Evolutionary conservation across 202 grass and related monocot genomes (phyloP).

Genomic region (Eragrostis tef): DNA sequence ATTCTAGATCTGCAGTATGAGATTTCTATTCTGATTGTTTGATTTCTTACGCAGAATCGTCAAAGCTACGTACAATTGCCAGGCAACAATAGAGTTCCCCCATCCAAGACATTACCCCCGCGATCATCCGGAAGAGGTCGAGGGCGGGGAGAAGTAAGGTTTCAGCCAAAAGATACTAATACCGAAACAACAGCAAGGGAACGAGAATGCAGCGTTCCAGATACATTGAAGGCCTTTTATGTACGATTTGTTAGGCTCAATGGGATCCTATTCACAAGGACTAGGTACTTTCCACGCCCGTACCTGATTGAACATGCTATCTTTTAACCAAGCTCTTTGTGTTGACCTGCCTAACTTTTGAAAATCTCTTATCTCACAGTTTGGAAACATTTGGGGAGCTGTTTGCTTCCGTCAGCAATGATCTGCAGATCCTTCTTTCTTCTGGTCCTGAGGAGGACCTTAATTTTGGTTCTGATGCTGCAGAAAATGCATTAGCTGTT

Average conservation of each 20-base stretch:
- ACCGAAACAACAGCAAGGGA: constrained; percentile 47
- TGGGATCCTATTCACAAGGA: constrained; percentile 81
- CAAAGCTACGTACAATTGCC: constrained; percentile 58
- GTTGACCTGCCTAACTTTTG: not conserved
- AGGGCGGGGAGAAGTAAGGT: constrained; percentile 57
- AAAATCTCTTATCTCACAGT: constrained; percentile 52
- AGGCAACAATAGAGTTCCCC: constrained; percentile 52
- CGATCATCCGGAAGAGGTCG: constrained; percentile 58
- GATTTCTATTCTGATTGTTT: constrained; percentile 9
- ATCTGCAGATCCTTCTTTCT: constrained; percentile 75
- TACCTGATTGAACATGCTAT: not conserved
- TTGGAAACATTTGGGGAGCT: constrained; percentile 83
- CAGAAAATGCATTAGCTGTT: constrained; percentile 65
- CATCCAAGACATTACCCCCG: constrained; percentile 36
- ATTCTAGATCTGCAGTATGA: not conserved
- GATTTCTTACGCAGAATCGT: constrained; percentile 59
- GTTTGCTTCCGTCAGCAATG: constrained; percentile 55
- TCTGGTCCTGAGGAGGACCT: constrained; percentile 68
- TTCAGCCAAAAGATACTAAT: constrained; percentile 59
- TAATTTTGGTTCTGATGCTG: constrained; percentile 64
- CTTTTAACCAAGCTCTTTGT: not conserved
- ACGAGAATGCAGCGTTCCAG: constrained; percentile 47
- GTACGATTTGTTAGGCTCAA: constrained; percentile 78
- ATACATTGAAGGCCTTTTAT: constrained; percentile 70
- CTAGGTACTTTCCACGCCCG: constrained; percentile 51